Conservation (phyloP, 2,329 filamentous ascomycete genomes). For the Claviceps cyperi region DNA sequence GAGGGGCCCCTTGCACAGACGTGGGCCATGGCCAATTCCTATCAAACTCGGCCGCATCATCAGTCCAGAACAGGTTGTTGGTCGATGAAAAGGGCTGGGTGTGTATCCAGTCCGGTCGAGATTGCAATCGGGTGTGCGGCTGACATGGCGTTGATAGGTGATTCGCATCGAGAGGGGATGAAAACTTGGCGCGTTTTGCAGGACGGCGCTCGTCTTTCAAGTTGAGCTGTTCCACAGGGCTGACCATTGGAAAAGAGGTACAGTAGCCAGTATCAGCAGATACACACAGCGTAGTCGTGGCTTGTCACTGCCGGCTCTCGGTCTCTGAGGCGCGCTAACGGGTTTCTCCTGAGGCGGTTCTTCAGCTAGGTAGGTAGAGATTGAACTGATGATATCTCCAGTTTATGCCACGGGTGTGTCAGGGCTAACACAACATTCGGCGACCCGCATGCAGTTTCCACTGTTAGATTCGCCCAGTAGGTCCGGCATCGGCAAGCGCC, state of each 20-base stretch:
- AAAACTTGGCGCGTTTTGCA: conserved; percentile 12
- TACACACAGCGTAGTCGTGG: not conserved
- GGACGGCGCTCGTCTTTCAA: conserved; percentile 6
- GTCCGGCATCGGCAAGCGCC: too few relatives aligned
- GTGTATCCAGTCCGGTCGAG: not conserved
- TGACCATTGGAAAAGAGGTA: conserved; percentile 8
- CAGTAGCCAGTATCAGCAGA: not conserved
- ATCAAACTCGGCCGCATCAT: not conserved
- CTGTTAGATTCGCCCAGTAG: too few relatives aligned
- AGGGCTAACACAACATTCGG: too few relatives aligned
- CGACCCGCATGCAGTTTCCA: too few relatives aligned
- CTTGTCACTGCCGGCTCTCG: too few relatives aligned
- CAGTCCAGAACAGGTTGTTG: not conserved
- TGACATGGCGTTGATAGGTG: not conserved
- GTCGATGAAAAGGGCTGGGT: not conserved
- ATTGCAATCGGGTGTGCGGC: not conserved
- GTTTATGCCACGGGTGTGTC: too few relatives aligned
- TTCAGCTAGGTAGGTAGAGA: too few relatives aligned
- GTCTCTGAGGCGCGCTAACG: too few relatives aligned
- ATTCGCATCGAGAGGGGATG: not conserved
- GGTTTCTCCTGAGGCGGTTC: too few relatives aligned
- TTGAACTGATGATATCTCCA: too few relatives aligned
- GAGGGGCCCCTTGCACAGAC: not conserved
- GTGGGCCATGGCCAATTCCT: conserved; percentile 6
- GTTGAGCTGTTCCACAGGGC: not conserved